Conservation (phyloP, 441 rosid species). For the Daphne laureola region DNA sequence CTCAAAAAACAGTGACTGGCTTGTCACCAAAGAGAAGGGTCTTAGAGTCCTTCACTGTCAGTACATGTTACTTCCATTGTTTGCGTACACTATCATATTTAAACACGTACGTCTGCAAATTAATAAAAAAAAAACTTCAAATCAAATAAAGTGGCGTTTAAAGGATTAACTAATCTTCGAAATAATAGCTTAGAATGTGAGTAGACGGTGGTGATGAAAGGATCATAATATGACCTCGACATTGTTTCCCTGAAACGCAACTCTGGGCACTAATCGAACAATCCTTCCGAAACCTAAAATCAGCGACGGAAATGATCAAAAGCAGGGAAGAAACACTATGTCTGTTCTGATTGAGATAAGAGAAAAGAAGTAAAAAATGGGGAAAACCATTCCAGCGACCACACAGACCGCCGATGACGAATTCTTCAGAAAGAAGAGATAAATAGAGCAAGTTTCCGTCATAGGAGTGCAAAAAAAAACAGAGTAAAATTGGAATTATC, state of each 20-base stretch:
- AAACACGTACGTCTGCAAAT: conserved; percentile 70
- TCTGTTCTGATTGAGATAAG: no score
- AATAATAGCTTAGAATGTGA: no score
- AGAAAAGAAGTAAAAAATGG: no score
- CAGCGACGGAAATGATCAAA: no score
- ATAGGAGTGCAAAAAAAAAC: no score
- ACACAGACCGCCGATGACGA: no score
- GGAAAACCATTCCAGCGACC: no score
- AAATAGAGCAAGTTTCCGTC: no score
- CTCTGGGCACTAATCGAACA: conserved; percentile 82
- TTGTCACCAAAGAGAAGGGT: conserved; percentile 83
- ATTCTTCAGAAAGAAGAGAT: no score
- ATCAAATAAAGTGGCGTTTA: neutral
- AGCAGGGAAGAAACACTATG: no score
- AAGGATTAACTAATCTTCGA: conserved; percentile 11
- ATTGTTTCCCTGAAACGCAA: conserved; percentile 68
- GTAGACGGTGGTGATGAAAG: conserved; percentile 86
- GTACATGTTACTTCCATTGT: conserved; percentile 75
- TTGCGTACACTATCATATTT: conserved; percentile 92
- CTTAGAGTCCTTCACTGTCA: conserved; percentile 65
- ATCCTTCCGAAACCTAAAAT: conserved; percentile 96
- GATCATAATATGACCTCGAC: conserved; percentile 87
- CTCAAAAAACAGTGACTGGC: conserved; percentile 68
- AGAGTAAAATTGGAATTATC: no score
- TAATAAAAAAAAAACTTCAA: neutral